These are phyloP conservation scores for Blastobotrys malaysiensis DNA, from an alignment of 1,139 yeast species.

Conservation along the genomic window DNA sequence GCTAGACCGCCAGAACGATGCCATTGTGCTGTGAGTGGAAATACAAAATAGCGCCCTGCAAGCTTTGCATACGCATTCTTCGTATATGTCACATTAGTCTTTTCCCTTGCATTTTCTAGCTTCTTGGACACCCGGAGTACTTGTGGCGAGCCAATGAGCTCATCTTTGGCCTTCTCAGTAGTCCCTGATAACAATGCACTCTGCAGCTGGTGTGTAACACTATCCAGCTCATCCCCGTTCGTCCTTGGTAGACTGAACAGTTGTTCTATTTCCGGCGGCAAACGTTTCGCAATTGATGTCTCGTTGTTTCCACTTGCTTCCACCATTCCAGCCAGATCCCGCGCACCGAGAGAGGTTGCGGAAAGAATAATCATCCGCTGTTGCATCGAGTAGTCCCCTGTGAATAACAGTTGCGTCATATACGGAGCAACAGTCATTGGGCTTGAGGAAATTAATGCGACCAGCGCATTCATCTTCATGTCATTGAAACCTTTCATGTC, in stretches of 20 bases:
- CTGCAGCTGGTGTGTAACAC: constrained; percentile 18
- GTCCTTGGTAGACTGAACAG: constrained; percentile 16
- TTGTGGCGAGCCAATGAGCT: constrained; percentile 42
- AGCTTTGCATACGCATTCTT: constrained; percentile 40
- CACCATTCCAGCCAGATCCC: constrained; percentile 49
- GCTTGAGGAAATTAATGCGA: constrained; percentile 48
- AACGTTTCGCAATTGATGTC: constrained; percentile 38
- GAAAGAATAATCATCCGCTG: constrained; percentile 54
- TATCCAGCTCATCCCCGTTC: constrained; percentile 8
- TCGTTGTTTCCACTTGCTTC: constrained; percentile 29
- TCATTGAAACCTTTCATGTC: constrained; percentile 48
- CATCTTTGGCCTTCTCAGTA: constrained; percentile 40
- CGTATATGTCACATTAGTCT: constrained; percentile 4
- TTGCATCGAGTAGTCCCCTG: constrained; percentile 64
- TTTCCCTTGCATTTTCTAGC: constrained; percentile 28
- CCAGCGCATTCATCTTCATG: constrained; percentile 44
- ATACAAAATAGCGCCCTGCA: constrained; percentile 46
- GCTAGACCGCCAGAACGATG: constrained; percentile 33
- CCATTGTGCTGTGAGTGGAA: constrained; percentile 55
- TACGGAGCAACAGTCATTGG: constrained; percentile 40
- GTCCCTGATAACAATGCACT: constrained; percentile 31
- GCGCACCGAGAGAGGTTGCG: constrained; percentile 46
- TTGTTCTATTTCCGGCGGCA: constrained; percentile 46
- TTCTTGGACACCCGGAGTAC: constrained; percentile 47
- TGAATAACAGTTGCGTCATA: constrained; percentile 41